Base-by-base conservation (phyloP, 2,329 filamentous ascomycete genomes). In the Curvularia hawaiiensis region DNA sequence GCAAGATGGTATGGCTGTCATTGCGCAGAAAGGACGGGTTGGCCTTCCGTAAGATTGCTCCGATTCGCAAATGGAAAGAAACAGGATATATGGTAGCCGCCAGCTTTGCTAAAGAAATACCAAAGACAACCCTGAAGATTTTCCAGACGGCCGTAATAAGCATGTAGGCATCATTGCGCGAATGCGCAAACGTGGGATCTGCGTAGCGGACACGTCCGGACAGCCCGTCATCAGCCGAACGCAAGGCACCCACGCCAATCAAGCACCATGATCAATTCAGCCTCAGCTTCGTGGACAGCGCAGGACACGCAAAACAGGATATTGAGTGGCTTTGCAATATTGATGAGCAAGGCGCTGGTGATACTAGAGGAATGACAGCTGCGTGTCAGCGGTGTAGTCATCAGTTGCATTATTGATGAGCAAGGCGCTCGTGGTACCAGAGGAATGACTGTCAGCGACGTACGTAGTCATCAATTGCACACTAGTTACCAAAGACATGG, bases 181-280 rank as follows among this genome's bases (percentile, higher is more conserved):
- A 52, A 49, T 56, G 64, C 62, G 64, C 62, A 65, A 63, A 66
- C 49, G 51, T 59, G 52, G 61, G 45, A 59, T 54, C 54, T 44
- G 46, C 53, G 55, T 51, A 60, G 61, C 61, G 54, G 57, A 57
- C 44, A 35, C 20, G 18, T 57, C 46, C 51, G 59, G 52, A 16
- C 28, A 18, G 46, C 44, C 54, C 52, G 56, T 49, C 50, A 52
- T 60, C 61, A 52, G 50, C 52, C 54, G 48, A 39, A 26, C n/a
- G 33, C 50, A 50, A 63, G 59, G 59, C 50, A 56, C 54, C 24
- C 35, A 47, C 22, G 12, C 60, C 50, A 55, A 28, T 60, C 54
- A 54, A 22, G 53, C 52, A 41, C 39, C 12, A 35, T 24, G 43
- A 11, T 40, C 39, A 50, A 54, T 46, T 7, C 14, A 12, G 49